phyloP scores from a whole-genome alignment of 2,329 filamentous ascomycete genomes.

The Didymella glomerata region DNA sequence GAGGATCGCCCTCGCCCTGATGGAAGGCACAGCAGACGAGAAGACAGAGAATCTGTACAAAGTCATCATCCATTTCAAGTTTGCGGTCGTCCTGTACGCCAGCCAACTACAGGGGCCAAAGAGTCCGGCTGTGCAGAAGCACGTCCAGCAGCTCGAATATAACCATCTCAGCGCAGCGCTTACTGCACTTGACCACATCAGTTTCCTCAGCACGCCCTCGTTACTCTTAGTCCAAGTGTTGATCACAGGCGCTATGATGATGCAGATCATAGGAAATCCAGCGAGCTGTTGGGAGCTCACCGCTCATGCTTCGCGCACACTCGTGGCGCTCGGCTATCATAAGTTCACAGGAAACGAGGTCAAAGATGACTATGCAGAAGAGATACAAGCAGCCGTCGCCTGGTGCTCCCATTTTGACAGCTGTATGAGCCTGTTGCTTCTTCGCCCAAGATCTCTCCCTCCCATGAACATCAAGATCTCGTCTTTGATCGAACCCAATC shows the following conservation, averaged over 20 bases:
- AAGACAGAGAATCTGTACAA: conserved; percentile 42
- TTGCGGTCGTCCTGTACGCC: conserved; percentile 36
- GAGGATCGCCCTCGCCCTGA: conserved; percentile 39
- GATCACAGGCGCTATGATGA: conserved; percentile 44
- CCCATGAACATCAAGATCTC: conserved; percentile 37
- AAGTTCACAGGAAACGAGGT: conserved; percentile 27
- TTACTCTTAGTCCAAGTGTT: conserved; percentile 43
- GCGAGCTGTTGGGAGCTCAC: conserved; percentile 44
- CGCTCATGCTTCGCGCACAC: conserved; percentile 43
- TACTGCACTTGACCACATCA: conserved; percentile 41
- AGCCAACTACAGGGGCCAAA: conserved; percentile 37
- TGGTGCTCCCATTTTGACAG: conserved; percentile 47
- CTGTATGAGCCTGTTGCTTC: conserved; percentile 41
- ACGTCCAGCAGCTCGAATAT: conserved; percentile 39
- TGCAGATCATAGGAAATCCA: conserved; percentile 48
- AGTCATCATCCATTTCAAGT: conserved; percentile 45
- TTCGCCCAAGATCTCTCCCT: conserved; percentile 43
- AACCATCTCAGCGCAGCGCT: conserved; percentile 42
- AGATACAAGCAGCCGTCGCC: conserved; percentile 40
- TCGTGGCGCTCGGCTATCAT: conserved; percentile 45
- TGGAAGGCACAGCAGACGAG: conserved; percentile 41
- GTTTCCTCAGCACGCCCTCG: conserved; percentile 39
- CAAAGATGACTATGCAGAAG: conserved; percentile 33
- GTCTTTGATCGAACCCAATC: conserved; percentile 35
- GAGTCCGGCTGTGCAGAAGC: conserved; percentile 34